Evolutionary conservation across 441 rosid genomes (phyloP), one percentile per base, ranked within the genome.

Genomic region (Jatropha podagrica): DNA sequence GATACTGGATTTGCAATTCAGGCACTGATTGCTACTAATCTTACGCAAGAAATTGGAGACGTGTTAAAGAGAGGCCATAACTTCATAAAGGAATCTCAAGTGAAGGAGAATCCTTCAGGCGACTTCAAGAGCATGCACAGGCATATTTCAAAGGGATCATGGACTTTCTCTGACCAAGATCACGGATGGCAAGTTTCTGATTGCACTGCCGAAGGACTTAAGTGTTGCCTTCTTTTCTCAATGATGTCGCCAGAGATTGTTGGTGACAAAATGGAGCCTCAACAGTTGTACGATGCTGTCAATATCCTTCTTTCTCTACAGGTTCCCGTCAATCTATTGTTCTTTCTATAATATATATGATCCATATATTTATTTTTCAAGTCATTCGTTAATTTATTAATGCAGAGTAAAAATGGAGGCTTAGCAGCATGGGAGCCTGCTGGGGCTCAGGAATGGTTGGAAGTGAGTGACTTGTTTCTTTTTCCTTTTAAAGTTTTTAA

Each of bases 381-480:
- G 0, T 23, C 23, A 23, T 32, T 32, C 32, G 2, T 32, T 32
- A 32, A 32, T 32, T 32, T 2, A 32, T 32, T 32, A 2, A 32
- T 32, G 1, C 32, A 92, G 95, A 92, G 93, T 68, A 74, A 86
- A 81, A 89, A 88, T 76, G 94, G 97, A 38, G 97, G 95, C 49
- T 56, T 88, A 73, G 20, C 92, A 14, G 91, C 92, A 4, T 91
- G 97, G 97, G 96, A 92, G 61, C 96, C 96, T 18, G 88, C 82
- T 49, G 84, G 90, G 80, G 90, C 90, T 71, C 86, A 81, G 37
- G 75, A 85, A 8, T 91, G 96, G 97, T 74, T 91, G 79, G 92
- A 92, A 82, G 18, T 32, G 32, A 32, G 32, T 32, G 32, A 32
- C 32, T 32, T 32, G 1, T 32, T 32, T 32, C 32, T 17, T 13